phyloP scores from a whole-genome alignment of 768 basidiomycete genomes.

The Ephemerocybe angulata region DNA sequence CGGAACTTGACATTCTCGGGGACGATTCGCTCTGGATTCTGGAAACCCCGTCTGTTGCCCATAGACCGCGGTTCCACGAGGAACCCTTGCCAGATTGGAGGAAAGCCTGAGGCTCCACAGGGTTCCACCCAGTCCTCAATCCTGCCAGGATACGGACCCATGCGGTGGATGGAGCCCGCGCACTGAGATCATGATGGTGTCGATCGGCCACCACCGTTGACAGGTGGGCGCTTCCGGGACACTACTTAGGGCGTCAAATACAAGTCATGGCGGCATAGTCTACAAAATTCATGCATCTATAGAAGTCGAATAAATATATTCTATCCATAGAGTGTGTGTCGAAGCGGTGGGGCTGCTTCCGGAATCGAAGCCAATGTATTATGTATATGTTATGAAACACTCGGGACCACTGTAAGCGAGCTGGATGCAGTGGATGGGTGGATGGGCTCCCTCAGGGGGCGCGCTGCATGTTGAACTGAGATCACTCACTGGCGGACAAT shows the following conservation, averaged over 20 bases:
- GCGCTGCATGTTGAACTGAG: too few species aligned
- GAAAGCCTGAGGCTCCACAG: neutral
- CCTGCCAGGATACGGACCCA: neutral
- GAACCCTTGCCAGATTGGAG: neutral
- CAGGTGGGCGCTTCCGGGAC: too few species aligned
- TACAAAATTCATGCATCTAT: neutral
- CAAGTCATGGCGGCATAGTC: too few species aligned
- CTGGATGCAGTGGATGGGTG: too few species aligned
- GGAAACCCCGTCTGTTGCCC: neutral
- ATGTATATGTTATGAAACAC: neutral
- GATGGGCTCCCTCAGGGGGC: too few species aligned
- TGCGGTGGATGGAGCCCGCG: neutral
- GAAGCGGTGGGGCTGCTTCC: neutral
- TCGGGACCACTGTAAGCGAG: neutral
- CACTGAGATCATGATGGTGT: too few species aligned
- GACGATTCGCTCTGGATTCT: constrained; percentile 1
- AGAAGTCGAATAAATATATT: neutral
- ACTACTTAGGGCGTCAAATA: too few species aligned
- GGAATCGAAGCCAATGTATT: neutral
- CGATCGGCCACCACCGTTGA: too few species aligned
- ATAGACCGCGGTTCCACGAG: neutral
- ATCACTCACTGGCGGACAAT: too few species aligned
- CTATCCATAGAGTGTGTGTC: neutral
- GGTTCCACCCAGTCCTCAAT: too few species aligned
- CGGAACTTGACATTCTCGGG: too few species aligned